Evolutionary conservation across 805 yeast genomes (phyloP).

Genomic region (Clavispora fructus): DNA sequence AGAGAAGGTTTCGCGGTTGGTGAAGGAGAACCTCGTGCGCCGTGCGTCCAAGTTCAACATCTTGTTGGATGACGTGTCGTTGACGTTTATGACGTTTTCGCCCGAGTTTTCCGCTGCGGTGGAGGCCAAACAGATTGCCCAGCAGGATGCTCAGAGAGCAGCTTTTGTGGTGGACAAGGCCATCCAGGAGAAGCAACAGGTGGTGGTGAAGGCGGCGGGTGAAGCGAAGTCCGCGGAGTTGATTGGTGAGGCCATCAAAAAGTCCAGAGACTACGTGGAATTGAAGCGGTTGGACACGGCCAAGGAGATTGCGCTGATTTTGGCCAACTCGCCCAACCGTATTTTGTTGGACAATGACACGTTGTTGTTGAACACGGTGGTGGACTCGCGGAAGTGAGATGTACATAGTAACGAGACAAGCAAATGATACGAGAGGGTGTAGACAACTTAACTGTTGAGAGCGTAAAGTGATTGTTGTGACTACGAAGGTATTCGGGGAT

Average conservation of each 20-base stretch:
- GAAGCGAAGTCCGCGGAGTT: conserved; percentile 97
- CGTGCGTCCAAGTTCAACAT: conserved; percentile 90
- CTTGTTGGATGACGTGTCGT: conserved; percentile 88
- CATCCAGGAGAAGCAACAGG: conserved; percentile 93
- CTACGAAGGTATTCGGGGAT: too few relatives aligned
- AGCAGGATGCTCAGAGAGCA: conserved; percentile 98
- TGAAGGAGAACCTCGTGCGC: conserved; percentile 83
- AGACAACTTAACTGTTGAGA: too few relatives aligned
- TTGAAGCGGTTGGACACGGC: conserved; percentile 96
- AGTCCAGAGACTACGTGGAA: conserved; percentile 92
- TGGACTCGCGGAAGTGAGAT: conserved; percentile 58
- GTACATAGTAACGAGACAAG: conserved; percentile 14
- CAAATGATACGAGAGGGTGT: too few relatives aligned
- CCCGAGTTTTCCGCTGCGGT: conserved; percentile 98
- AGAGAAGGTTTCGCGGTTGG: conserved; percentile 88
- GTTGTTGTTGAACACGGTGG: conserved; percentile 79
- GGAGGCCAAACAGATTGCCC: conserved; percentile 98
- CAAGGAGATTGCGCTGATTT: conserved; percentile 83
- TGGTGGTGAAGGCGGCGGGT: conserved; percentile 96
- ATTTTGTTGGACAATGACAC: conserved; percentile 90
- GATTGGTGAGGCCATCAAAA: conserved; percentile 98
- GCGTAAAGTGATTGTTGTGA: too few relatives aligned
- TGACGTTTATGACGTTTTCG: conserved; percentile 94
- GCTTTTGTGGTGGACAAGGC: conserved; percentile 97
- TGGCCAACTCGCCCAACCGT: conserved; percentile 85